Evolutionary conservation across 2,329 filamentous ascomycete species (phyloP), one percentile per base, ranked within the genome.

Genomic region (Cyclaneusma minus): DNA sequence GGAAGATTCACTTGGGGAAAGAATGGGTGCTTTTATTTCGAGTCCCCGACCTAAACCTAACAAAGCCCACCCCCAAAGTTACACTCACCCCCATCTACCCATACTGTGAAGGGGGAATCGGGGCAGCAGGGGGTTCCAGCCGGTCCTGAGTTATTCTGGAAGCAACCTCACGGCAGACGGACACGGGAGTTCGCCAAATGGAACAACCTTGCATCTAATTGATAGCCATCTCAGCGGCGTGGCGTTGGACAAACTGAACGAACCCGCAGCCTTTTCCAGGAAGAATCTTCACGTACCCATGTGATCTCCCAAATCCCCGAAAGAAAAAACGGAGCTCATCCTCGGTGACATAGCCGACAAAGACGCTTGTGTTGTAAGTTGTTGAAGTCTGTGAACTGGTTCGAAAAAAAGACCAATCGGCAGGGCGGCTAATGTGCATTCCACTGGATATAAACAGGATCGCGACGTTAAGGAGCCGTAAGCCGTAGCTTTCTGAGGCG

Each of bases 141-240:
- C 28, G 75, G 75, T 31, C 89, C 89, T 35, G 87, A 95, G 66
- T 98, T 98, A 72, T 95, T 98, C 66, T 98, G 89, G 29, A 81
- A 91, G 38, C 89, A 81, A 37, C 89, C 89, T 89, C 89, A 98
- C 52, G 83, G 93, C 40, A 98, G 69, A 45, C 89, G 84, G 33
- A 98, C 89, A 39, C 89, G 84, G 24, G 87, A 95, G 66, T 98
- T 98, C 29, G 89, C 89, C n/a, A n/a, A 46, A 98, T 98, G 13
- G 89, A 89, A 52, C 98, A 98, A 34, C 89, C 89, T 59, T 98
- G 89, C 89, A 98, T 98, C 60, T 98, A 89, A 61, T 98, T 98
- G 68, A 98, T 98, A 41, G 89, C 89, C 89, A 98, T 98, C 62
- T 98, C 89, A 9, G 89, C 89, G 27, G 89, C 89, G 48, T 98